Conservation (phyloP, 805 yeast species). For the Wickerhamomyces canadensis region DNA sequence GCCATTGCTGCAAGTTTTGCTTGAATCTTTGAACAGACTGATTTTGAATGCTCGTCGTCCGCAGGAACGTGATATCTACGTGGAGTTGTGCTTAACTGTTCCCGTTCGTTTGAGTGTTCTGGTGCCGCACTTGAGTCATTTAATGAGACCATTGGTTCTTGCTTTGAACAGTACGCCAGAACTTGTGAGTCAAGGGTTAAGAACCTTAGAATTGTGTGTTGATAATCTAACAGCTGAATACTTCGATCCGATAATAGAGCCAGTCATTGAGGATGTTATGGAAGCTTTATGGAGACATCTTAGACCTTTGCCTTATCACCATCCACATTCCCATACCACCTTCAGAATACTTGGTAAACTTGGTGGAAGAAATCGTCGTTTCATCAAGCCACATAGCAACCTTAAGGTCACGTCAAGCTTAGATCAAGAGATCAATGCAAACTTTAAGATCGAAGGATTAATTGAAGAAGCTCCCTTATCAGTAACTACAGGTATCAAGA, state of each 20-base stretch:
- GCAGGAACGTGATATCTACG: slow-evolving; percentile 89
- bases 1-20: slow-evolving; percentile 80
- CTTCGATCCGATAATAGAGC: slow-evolving; percentile 95
- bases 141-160: slow-evolving; percentile 86
- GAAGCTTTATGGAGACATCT: slow-evolving; percentile 87
- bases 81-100: slow-evolving; percentile 89
- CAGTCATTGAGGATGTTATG: slow-evolving; percentile 92
- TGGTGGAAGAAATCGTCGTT: slow-evolving; percentile 92
- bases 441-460: slow-evolving; percentile 68
- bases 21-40: slow-evolving; percentile 81
- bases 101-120: slow-evolving; percentile 92
- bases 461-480: slow-evolving; percentile 59
- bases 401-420: slow-evolving; percentile 45
- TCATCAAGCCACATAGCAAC: slow-evolving; percentile 70
- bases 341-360: slow-evolving; percentile 88
- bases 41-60: slow-evolving; percentile 79
- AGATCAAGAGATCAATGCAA: slow-evolving; percentile 67
- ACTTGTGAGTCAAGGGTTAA: slow-evolving; percentile 85
- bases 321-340: slow-evolving; percentile 92
- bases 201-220: slow-evolving; percentile 93
- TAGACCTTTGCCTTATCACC: slow-evolving; percentile 89
- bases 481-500: slow-evolving; percentile 74
- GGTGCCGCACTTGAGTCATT: slow-evolving; percentile 84
- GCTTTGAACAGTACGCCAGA: slow-evolving; percentile 91
- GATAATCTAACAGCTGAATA: slow-evolving; percentile 95